phyloP scores from a whole-genome alignment of 83 land plant species.

The Diphasiastrum complanatum region DNA sequence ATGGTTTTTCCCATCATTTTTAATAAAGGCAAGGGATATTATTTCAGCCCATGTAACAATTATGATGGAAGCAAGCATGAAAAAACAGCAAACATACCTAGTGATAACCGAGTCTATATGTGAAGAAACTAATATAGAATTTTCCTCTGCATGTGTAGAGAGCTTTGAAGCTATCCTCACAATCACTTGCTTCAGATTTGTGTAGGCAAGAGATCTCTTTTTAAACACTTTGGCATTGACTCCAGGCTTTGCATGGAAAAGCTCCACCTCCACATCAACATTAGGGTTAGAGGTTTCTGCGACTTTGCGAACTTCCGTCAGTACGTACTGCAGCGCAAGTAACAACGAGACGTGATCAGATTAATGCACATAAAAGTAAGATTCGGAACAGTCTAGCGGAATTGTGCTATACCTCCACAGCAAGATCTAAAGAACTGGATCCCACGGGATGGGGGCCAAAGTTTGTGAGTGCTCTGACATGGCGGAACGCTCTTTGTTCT shows the following conservation, averaged over 20 bases:
- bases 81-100: constrained; percentile 42
- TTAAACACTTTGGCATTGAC: constrained; percentile 57
- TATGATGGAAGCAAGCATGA: background rate
- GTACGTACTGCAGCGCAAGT: constrained; percentile 60
- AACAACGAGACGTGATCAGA: background rate
- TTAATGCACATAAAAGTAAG: background rate
- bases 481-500: constrained; percentile 64
- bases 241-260: constrained; percentile 66
- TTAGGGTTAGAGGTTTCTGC: constrained; percentile 63
- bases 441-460: constrained; percentile 95
- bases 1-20: too few species aligned
- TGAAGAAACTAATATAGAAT: constrained; percentile 83
- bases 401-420: constrained; percentile 56
- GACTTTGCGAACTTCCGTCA: constrained; percentile 43
- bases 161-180: constrained; percentile 65
- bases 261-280: constrained; percentile 73
- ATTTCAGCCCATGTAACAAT: background rate
- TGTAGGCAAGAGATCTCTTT: constrained; percentile 70
- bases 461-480: constrained; percentile 55
- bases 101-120: constrained; percentile 94
- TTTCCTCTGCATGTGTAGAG: constrained; percentile 57
- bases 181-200: constrained; percentile 70
- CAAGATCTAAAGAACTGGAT: constrained; percentile 72
- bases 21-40: too few species aligned
- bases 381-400: background rate